These are phyloP conservation scores for Pseudodiploospora longispora DNA, from an alignment of 2,329 filamentous ascomycete genomes.

Conservation along the genomic window DNA sequence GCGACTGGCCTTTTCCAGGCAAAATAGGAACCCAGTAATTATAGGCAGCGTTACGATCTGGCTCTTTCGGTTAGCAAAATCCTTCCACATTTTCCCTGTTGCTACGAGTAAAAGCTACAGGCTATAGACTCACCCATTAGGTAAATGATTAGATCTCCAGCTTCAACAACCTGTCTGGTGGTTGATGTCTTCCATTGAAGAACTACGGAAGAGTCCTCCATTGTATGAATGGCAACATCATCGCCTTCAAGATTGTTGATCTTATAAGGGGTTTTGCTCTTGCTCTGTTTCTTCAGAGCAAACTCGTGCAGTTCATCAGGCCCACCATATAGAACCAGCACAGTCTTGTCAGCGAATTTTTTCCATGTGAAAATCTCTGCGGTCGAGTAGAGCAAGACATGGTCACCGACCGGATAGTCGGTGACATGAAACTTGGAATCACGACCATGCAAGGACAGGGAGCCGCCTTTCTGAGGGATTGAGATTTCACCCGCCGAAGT, in stretches of 20 bases:
- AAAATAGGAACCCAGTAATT: constrained; percentile 60
- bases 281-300: constrained; percentile 27
- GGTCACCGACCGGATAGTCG: constrained; percentile 56
- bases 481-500: constrained; percentile 50
- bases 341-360: constrained; percentile 48
- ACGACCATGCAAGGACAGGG: constrained; percentile 49
- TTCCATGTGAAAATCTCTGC: constrained; percentile 66
- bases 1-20: constrained; percentile 20
- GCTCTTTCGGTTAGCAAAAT: not conserved
- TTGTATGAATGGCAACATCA: constrained; percentile 16
- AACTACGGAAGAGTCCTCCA: constrained; percentile 13
- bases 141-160: constrained; percentile 35
- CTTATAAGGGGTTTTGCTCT: constrained; percentile 12
- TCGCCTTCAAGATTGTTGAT: constrained; percentile 17
- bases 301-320: constrained; percentile 56
- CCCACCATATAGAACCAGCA: constrained; percentile 57
- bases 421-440: constrained; percentile 62
- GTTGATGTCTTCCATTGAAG: constrained; percentile 25
- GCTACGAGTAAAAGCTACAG: not conserved
- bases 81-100: too few relatives aligned
- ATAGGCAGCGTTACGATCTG: constrained; percentile 58
- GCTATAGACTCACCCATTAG: constrained; percentile 19
- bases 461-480: constrained; percentile 50
- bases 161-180: constrained; percentile 21
- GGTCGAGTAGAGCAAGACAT: constrained; percentile 56